Base-by-base conservation (phyloP, 2,329 filamentous ascomycete genomes). In the Daldinia sp. region DNA sequence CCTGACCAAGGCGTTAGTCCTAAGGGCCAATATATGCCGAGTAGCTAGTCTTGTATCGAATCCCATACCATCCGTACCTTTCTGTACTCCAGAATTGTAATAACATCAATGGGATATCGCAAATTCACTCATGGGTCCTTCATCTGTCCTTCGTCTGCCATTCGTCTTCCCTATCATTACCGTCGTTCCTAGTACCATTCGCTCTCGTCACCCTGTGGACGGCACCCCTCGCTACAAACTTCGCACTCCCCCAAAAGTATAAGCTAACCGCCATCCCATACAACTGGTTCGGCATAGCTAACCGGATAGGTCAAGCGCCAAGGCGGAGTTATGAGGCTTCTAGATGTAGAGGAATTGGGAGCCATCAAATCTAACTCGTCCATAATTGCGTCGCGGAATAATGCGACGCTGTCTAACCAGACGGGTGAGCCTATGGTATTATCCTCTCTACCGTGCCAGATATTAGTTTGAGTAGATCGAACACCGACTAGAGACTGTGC, bases 51-150 rank as follows among this genome's bases (percentile, higher is more conserved):
- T 21, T 32, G 51, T 29, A 39, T 32, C 43, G 13, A 49, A 27
- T 34, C 37, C 32, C 58, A 55, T 50, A 37, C 35, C 29, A n/a
- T 30, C 43, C 49, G 15, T 37, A 5, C 45, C 47, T 51, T 43
- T 51, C 15, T 25, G 25, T 58, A 32, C 27, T 52, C 45, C 53
- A 29, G 10, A 34, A 25, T 51, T 55, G 5, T 32, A 59, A 19
- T 47, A 62, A 60, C 30, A 19, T 41, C 61, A 58, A 61, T 54
- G 57, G 61, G 61, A 61, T 67, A 61, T 64, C 64, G 41, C 52
- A 47, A 56, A 61, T 5, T 41, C 50, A 30, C 21, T 21, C 50
- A 15, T 30, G 19, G 9, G 27, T 27, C 45, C n/a, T 30, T 9
- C n/a, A 43, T 23, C 17, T 43, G 11, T 15, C 21, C 37, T 43